phyloP scores from a whole-genome alignment of 768 basidiomycete genomes.

The Tulasnella sp. region DNA sequence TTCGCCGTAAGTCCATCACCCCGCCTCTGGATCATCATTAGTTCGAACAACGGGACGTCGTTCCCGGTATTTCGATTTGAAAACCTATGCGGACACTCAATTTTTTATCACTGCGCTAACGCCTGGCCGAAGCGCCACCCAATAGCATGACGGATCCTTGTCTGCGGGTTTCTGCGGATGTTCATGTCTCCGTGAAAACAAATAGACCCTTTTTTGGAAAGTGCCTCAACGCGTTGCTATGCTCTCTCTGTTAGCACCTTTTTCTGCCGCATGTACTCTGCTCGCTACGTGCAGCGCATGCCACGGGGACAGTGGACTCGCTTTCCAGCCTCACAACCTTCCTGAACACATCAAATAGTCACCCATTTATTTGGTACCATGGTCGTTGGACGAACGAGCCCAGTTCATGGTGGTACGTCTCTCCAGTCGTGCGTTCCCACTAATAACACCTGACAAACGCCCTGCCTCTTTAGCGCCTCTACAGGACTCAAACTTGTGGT shows the following conservation, averaged over 20 bases:
- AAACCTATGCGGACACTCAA: no score
- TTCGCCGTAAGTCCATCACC: no score
- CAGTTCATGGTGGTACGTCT: constrained; percentile 44
- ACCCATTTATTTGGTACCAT: constrained; percentile 33
- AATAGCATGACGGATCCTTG: no score
- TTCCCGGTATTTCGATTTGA: no score
- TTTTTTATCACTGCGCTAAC: no score
- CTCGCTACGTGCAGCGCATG: not conserved
- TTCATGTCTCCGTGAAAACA: no score
- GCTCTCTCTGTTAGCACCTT: not conserved
- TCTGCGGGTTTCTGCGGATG: no score
- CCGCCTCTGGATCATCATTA: no score
- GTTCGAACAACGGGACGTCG: no score
- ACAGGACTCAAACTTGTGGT: constrained; percentile 38
- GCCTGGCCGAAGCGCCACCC: no score
- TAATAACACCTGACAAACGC: not conserved
- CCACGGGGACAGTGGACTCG: not conserved
- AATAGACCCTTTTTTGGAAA: not conserved
- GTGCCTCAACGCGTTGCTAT: no score
- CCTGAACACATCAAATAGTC: constrained; percentile 28
- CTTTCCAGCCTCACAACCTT: not conserved
- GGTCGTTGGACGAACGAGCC: constrained; percentile 38
- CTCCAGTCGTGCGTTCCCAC: not conserved
- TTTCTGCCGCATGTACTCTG: not conserved
- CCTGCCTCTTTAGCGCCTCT: constrained; percentile 33